Percentiles rank a stretch among this genome's conserved stretches.
Conservation (phyloP, 495 filamentous ascomycete species). For the Xylaria nigripes region DNA sequence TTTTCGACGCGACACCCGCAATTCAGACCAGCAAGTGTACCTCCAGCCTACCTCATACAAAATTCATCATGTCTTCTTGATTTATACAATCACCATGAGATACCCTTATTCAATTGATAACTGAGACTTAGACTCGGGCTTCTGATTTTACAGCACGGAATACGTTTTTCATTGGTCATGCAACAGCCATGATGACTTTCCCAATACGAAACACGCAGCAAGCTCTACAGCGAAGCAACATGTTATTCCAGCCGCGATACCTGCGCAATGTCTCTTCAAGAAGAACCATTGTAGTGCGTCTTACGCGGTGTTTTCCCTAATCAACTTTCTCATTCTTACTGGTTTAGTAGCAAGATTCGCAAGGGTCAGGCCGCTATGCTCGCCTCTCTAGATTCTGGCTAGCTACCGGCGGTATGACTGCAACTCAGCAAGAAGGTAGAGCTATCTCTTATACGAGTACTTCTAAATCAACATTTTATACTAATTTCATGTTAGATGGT, state of each 20-base stretch:
- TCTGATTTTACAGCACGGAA: not conserved
- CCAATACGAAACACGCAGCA: slow-evolving; percentile 12
- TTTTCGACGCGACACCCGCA: too few relatives aligned
- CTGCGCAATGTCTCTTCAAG: slow-evolving; percentile 1
- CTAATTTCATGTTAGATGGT: slow-evolving; percentile 43
- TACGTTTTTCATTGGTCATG: slow-evolving; percentile 4
- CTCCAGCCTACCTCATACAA: too few relatives aligned
- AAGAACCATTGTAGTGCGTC: slow-evolving; percentile 10
- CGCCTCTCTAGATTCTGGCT: slow-evolving; percentile 70
- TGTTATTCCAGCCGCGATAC: not conserved
- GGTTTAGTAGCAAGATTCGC: not conserved
- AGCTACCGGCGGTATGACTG: slow-evolving; percentile 64
- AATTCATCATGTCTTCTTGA: not conserved
- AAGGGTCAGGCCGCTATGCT: slow-evolving; percentile 12
- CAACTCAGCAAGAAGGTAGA: slow-evolving; percentile 43
- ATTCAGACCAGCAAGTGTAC: too few relatives aligned
- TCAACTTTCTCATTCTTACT: not conserved
- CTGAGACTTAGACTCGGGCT: not conserved
- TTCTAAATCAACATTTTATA: not conserved
- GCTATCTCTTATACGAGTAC: slow-evolving; percentile 10
- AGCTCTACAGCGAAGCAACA: not conserved
- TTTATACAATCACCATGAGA: not conserved
- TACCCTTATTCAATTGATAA: not conserved
- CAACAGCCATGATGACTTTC: slow-evolving; percentile 15
- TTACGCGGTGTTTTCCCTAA: not conserved